Base-by-base conservation (phyloP, 306 rosid genomes). In the Glycine latifolia region DNA sequence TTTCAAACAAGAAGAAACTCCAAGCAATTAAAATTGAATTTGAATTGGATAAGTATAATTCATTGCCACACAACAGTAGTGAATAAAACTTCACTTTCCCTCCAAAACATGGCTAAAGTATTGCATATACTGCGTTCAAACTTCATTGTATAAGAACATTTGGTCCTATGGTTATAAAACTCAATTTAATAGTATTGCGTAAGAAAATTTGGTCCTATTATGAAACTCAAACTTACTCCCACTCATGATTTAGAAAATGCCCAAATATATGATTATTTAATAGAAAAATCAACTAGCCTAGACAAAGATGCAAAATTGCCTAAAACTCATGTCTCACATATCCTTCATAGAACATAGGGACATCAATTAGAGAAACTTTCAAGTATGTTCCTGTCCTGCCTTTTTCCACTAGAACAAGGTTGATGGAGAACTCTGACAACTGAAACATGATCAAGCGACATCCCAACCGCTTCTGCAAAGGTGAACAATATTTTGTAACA, bases 371-470 rank as follows among this genome's bases (percentile, higher is more conserved):
- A 84, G 76, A 82, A 90, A 54, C 52, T 52, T 83, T 63, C 37
- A 59, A 78, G 59, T 47, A 55, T 74, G 78, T 68, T 63, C 11
- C 73, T 79, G 67, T 84, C 95, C 89, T 89, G 85, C 98, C 94
- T 91, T 78, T 91, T 91, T 88, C 98, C 94, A 37, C 41, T 76
- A 79, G 95, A 91, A 90, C 86, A 78, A 73, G 94, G 93, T 86
- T 90, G 94, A 71, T 89, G 97, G 65, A 92, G 92, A 88, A 92
- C 97, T 82, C 86, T 91, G 65, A 87, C 91, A 73, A 92, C 97
- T 50, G 94, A 84, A 85, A 91, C 92, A 73, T 81, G 75, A 81
- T 92, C 94, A 81, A 91, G 92, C 82, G 91, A 85, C 84, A 92
- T 84, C 59, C 93, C 97, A 84, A 87, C 84, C 84, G 86, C 91